Evolutionary conservation across 192 early-diverging fungal genomes (phyloP).

Genomic region (Rhizophagus sp.): DNA sequence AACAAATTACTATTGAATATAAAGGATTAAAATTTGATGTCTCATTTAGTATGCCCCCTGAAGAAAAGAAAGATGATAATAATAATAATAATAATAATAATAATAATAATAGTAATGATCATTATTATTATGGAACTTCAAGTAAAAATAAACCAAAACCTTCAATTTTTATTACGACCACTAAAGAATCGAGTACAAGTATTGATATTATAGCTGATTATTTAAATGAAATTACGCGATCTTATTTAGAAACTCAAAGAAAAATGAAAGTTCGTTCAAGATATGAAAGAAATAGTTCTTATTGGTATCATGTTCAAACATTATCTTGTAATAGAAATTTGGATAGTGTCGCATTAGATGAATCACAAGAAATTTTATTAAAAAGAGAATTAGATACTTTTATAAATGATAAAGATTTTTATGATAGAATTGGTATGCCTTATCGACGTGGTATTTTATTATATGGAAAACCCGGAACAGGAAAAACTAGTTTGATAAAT

Average conservation of each 20-base stretch:
- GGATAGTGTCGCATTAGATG: constrained; percentile 53
- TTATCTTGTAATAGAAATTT: constrained; percentile 38
- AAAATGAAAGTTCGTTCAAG: neutral
- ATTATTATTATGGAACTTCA: too few relatives aligned
- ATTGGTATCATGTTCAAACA: constrained; percentile 14
- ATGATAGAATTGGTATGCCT: constrained; percentile 60
- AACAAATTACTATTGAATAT: constrained; percentile 7
- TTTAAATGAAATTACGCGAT: constrained; percentile 18
- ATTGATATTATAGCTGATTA: constrained; percentile 12
- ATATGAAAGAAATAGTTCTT: constrained; percentile 15
- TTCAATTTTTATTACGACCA: constrained; percentile 16
- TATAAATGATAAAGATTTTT: constrained; percentile 55
- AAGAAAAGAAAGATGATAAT: neutral
- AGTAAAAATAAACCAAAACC: neutral
- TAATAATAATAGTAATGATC: too few relatives aligned
- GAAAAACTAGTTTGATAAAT: constrained; percentile 44
- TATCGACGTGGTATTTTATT: constrained; percentile 55
- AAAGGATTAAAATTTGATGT: constrained; percentile 15
- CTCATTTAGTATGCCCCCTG: neutral
- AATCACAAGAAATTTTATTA: constrained; percentile 49
- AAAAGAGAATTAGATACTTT: constrained; percentile 53
- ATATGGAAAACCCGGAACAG: constrained; percentile 43
- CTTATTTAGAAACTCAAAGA: constrained; percentile 16
- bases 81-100: neutral
- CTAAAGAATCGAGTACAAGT: constrained; percentile 7